Evolutionary conservation across 495 filamentous ascomycete genomes (phyloP), one percentile per base, ranked within the genome.

Genomic region (Trichoderma orchidacearum): DNA sequence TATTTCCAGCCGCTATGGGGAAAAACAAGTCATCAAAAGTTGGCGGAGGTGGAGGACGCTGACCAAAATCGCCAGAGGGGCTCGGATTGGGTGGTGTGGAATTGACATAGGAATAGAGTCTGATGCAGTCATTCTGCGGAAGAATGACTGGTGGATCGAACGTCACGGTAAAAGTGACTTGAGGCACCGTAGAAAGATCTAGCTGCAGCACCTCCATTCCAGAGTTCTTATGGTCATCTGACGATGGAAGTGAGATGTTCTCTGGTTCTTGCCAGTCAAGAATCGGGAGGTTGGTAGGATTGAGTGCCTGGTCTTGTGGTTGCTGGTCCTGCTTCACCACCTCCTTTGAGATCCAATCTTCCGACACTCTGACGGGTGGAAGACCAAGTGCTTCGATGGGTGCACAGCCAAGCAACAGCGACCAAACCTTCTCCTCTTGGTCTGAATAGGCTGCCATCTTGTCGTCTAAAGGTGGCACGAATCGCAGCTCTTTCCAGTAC

Each of bases 61-160:
- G 41, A 2, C 21, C 21, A 48, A 48, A 48, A 9, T 48, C 41
- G 41, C 8, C 13, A 3, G 34, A 36, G 11, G 41, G 41, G 27
- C 13, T 23, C 15, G 41, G 41, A 13, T 23, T 48, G 30, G 78
- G 74, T 2, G 83, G 75, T 32, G 80, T 69, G 17, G 79, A 82
- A n/a, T 87, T 74, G 21, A 81, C 74, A 54, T 80, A 72, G 30
- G 53, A 13, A 48, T 84, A 82, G 31, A 97, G 81, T 6, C 85
- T 76, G 2, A 81, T 65, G 30, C 86, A 88, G 8, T 85, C 73
- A 30, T 75, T 66, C 30, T 84, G 76, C 0, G 92, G 85, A 48
- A 96, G 70, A 8, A 87, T 77, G 12, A 98, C 67, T 0, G 90
- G 87, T 5, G 93, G 93, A 53, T 96, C 86, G 30, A 97, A 80